Base-by-base conservation (phyloP, 2,329 filamentous ascomycete genomes). In the Orbilia oligospora region DNA sequence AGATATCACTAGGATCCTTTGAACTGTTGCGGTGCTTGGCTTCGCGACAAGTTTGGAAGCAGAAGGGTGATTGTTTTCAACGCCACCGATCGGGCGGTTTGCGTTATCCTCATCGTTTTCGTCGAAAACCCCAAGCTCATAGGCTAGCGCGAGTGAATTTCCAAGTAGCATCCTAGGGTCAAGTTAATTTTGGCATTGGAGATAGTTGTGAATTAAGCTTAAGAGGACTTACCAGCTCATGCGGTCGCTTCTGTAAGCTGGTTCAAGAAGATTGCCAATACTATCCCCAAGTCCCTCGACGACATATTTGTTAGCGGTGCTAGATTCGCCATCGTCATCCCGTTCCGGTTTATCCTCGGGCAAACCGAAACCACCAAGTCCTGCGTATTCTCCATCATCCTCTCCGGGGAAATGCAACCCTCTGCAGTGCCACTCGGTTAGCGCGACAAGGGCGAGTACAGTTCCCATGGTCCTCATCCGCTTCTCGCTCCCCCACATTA, bases 141-240 rank as follows among this genome's bases (percentile, higher is more conserved):
- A 97, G 0, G 93, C 93, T 44, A 98, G 87, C 0, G 94, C 92
- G 86, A 95, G 92, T 14, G 93, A 94, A 44, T 94, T 97, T 83
- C 93, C 97, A 33, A 98, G 88, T 14, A 98, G 87, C 93, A 97
- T 97, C 95, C 95, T 97, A 83, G 93, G 97, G 93, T 97, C 97
- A 69, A 94, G 92, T 83, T 97, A 95, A 22, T 53, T 61, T 41
- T 69, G 53, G 27, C 24, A 61, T 81, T 70, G 14, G 70, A 24
- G 30, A 14, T 41, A 12, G 16, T 14, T 41, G 3, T 49, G 27
- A 24, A 64, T 66, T 18, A 12, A 36, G 18, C 27, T 20, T 22
- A 5, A 14, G 8, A n/a, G 16, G 14, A 27, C 75, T 8, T 71
- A 72, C 64, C 76, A 80, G 48, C 66, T 76, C 79, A 76, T 80